A percentile compares a stretch with the other conserved stretches of the same genome.
phyloP scores from a whole-genome alignment of 495 filamentous ascomycete species.

The Xylaria castorea region DNA sequence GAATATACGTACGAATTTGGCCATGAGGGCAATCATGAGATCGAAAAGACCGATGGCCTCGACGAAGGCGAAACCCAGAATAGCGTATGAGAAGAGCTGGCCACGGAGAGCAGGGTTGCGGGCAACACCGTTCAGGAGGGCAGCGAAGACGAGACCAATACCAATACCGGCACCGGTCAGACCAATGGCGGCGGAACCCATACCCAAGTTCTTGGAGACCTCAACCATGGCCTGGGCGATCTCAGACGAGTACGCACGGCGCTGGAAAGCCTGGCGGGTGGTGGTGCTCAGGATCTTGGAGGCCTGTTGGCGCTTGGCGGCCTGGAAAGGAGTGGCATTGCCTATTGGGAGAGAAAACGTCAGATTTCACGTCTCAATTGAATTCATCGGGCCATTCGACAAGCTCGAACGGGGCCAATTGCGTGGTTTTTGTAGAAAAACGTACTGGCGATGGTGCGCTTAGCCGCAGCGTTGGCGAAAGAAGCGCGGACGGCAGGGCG shows the following conservation, averaged over 20 bases:
- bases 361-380: conserved; percentile 32
- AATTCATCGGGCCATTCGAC: conserved; percentile 20
- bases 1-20: conserved; percentile 66
- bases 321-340: conserved; percentile 60
- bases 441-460: conserved; percentile 71
- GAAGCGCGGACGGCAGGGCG: conserved; percentile 70
- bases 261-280: conserved; percentile 69
- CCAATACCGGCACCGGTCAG: conserved; percentile 90
- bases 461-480: conserved; percentile 63
- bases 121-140: conserved; percentile 81
- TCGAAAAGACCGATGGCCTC: conserved; percentile 94
- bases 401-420: conserved; percentile 25
- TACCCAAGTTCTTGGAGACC: conserved; percentile 87
- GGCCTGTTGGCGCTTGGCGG: conserved; percentile 72
- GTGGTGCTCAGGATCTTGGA: conserved; percentile 68
- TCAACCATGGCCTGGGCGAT: conserved; percentile 84
- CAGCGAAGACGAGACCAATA: conserved; percentile 90
- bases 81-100: conserved; percentile 92
- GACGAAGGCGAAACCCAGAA: conserved; percentile 92
- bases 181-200: conserved; percentile 86
- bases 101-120: conserved; percentile 89
- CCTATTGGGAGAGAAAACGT: conserved; percentile 43
- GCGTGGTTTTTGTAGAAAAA: conserved; percentile 28
- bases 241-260: conserved; percentile 80
- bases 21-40: conserved; percentile 91